phyloP scores from a whole-genome alignment of 768 basidiomycete genomes.

The Phylloporus sp. region DNA sequence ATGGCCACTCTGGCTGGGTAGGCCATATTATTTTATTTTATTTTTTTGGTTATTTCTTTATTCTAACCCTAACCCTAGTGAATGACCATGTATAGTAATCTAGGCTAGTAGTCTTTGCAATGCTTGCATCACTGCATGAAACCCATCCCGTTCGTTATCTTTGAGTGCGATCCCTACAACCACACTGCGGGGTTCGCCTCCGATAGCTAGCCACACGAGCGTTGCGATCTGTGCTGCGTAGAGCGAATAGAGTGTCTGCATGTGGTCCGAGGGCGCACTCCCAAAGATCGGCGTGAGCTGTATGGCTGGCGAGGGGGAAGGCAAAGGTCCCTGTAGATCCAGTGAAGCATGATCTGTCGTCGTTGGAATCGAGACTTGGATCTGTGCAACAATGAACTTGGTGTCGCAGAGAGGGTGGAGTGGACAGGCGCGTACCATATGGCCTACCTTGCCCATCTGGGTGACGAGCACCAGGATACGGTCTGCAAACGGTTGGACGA shows the following conservation, averaged over 20 bases:
- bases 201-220: constrained; percentile 63
- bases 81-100: neutral
- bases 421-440: constrained; percentile 50
- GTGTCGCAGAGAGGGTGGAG: neutral
- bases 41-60: neutral
- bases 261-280: constrained; percentile 60
- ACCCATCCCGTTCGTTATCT: constrained; percentile 39
- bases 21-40: constrained; percentile 40
- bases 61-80: constrained; percentile 47
- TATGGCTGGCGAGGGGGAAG: constrained; percentile 60
- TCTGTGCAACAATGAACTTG: constrained; percentile 41
- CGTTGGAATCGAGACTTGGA: constrained; percentile 74
- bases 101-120: constrained; percentile 35
- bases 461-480: constrained; percentile 82
- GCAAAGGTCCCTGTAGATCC: neutral
- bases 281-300: constrained; percentile 79
- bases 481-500: constrained; percentile 79
- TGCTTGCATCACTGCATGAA: constrained; percentile 49
- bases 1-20: constrained; percentile 60
- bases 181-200: constrained; percentile 51
- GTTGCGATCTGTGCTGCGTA: constrained; percentile 89
- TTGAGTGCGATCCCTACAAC: constrained; percentile 73
- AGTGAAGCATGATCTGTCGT: constrained; percentile 37
- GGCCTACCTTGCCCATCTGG: constrained; percentile 88
- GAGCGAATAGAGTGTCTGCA: constrained; percentile 69